Percentiles rank a stretch among this genome's conserved stretches.
Conservation (phyloP, 1,284 basidiomycete species). For the Cutaneotrichosporon arboriforme region DNA sequence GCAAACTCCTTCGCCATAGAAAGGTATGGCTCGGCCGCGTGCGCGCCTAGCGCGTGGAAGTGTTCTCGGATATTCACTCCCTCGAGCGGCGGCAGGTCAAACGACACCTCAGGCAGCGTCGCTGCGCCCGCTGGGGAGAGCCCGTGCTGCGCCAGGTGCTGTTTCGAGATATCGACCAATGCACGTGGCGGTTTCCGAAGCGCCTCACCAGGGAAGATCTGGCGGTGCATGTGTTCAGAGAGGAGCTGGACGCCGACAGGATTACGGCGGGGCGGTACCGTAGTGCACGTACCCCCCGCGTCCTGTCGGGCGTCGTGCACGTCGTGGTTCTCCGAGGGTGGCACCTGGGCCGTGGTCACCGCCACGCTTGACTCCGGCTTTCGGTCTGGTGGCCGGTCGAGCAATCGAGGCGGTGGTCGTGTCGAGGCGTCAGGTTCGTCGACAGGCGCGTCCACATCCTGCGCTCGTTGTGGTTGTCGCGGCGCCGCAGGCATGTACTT, state of each 20-base stretch:
- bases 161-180: constrained; percentile 67
- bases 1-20: constrained; percentile 65
- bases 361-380: too few species aligned
- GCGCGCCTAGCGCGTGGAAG: constrained; percentile 72
- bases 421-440: too few species aligned
- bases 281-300: too few species aligned
- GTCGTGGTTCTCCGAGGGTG: too few species aligned
- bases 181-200: constrained; percentile 60
- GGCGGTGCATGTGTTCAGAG: constrained; percentile 68
- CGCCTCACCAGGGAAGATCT: constrained; percentile 70
- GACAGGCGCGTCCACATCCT: too few species aligned
- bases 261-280: constrained; percentile 55
- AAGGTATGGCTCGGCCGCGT: constrained; percentile 75
- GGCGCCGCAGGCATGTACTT: constrained; percentile 9
- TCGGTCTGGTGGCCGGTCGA: too few species aligned
- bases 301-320: too few species aligned
- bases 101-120: constrained; percentile 67
- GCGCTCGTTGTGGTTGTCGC: too few species aligned
- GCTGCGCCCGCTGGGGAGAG: constrained; percentile 77
- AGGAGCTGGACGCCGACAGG: constrained; percentile 89
- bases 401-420: too few species aligned
- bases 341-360: too few species aligned
- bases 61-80: constrained; percentile 81
- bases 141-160: constrained; percentile 72
- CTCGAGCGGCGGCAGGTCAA: constrained; percentile 78